phyloP scores from a whole-genome alignment of 805 yeast genomes.

The Saturnispora diversa region DNA sequence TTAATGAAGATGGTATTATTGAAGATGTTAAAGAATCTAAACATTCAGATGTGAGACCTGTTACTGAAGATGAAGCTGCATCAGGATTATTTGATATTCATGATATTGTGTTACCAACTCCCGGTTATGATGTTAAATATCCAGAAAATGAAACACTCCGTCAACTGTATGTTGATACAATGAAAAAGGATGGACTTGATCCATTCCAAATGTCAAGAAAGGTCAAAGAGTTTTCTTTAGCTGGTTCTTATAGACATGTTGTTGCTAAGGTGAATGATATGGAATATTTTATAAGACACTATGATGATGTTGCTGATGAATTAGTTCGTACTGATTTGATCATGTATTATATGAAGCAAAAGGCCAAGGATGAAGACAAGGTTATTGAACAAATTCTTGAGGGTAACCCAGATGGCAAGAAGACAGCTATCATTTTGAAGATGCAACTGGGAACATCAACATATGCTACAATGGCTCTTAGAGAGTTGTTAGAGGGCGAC shows the following conservation, averaged over 20 bases:
- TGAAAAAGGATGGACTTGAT: constrained; percentile 76
- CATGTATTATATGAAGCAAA: constrained; percentile 31
- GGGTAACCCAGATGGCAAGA: constrained; percentile 34
- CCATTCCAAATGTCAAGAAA: constrained; percentile 80
- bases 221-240: constrained; percentile 79
- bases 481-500: constrained; percentile 81
- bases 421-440: constrained; percentile 63
- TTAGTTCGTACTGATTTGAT: constrained; percentile 75
- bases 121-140: constrained; percentile 87
- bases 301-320: constrained; percentile 57
- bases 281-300: constrained; percentile 54
- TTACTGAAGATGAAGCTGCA: constrained; percentile 67
- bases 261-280: constrained; percentile 58
- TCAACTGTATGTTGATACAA: constrained; percentile 57
- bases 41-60: constrained; percentile 59
- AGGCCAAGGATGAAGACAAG: constrained; percentile 15
- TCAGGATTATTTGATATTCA: constrained; percentile 53
- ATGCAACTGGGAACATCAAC: constrained; percentile 78
- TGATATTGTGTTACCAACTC: constrained; percentile 91
- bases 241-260: constrained; percentile 81
- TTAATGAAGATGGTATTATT: constrained; percentile 45
- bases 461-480: constrained; percentile 95
- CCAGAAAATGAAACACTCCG: constrained; percentile 60
- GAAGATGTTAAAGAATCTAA: constrained; percentile 61
- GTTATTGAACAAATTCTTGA: constrained; percentile 24